Evolutionary conservation across 139 green algal species (phyloP).

Genomic region (Volvox reticuliferus): DNA sequence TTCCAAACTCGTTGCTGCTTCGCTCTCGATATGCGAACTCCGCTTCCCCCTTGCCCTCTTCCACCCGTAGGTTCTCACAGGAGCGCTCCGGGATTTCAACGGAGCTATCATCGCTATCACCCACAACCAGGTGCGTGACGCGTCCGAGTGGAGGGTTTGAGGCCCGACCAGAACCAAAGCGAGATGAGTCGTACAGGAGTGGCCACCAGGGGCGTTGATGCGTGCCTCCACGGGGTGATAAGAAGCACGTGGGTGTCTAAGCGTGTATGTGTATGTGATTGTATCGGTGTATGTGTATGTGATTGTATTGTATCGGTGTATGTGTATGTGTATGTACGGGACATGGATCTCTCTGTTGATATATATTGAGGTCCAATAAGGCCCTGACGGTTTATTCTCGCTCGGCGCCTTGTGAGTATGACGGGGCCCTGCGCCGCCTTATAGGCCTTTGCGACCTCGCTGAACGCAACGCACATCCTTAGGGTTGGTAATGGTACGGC

Average conservation of each 20-base stretch:
- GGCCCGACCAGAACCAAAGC: not conserved
- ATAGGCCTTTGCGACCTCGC: conserved; percentile 60
- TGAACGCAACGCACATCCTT: conserved; percentile 71
- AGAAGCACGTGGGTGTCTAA: not conserved
- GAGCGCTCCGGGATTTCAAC: conserved; percentile 62
- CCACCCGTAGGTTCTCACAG: conserved; percentile 40
- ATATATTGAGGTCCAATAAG: not conserved
- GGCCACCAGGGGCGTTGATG: not conserved
- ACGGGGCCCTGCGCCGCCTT: conserved; percentile 8
- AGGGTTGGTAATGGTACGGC: conserved; percentile 57
- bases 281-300: not conserved
- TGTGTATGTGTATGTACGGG: not conserved
- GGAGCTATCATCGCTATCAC: conserved; percentile 75
- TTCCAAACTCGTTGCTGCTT: no score
- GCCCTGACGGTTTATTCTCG: not conserved
- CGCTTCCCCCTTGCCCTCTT: not conserved
- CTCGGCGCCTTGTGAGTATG: not conserved
- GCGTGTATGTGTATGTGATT: not conserved
- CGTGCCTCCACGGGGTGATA: not conserved
- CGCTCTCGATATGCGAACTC: not conserved
- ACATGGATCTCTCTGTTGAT: no score
- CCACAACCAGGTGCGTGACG: conserved; percentile 55
- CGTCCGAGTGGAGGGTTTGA: not conserved
- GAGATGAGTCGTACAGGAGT: not conserved
- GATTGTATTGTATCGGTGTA: not conserved